Conservation (phyloP, 1,139 yeast species). For the Taiozyma sp. region DNA sequence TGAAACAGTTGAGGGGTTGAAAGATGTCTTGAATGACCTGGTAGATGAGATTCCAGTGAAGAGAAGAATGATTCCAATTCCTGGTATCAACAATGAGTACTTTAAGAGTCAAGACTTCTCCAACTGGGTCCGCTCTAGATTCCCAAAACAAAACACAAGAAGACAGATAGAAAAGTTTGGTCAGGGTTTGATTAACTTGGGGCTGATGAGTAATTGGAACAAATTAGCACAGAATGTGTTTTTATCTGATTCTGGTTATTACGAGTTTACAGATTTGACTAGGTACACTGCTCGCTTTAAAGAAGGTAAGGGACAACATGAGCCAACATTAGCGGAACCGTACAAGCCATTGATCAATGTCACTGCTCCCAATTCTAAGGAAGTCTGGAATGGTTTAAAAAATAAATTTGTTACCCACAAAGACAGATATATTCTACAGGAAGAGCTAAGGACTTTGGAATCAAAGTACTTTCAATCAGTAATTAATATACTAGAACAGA, state of each 20-base stretch:
- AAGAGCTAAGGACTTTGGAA: conserved; percentile 7
- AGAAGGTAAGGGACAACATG: not conserved
- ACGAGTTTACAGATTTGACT: conserved; percentile 24
- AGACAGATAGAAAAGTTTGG: conserved; percentile 21
- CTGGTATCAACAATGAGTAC: conserved; percentile 23
- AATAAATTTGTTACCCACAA: conserved; percentile 8
- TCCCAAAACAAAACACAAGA: conserved; percentile 15
- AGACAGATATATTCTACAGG: conserved; percentile 6
- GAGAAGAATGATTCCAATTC: conserved; percentile 23
- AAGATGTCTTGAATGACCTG: conserved; percentile 15
- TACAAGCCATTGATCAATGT: not conserved
- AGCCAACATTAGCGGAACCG: not conserved
- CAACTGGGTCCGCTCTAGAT: conserved; percentile 13
- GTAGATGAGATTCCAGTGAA: conserved; percentile 18
- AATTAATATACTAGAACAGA: conserved; percentile 2
- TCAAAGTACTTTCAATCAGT: conserved; percentile 7
- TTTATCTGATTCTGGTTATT: conserved; percentile 20
- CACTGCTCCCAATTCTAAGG: conserved; percentile 1
- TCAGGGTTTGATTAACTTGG: conserved; percentile 17
- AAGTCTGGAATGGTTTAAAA: conserved; percentile 16
- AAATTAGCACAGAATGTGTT: conserved; percentile 16
- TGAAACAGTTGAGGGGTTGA: conserved; percentile 14
- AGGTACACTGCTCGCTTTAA: conserved; percentile 18
- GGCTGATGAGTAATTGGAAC: conserved; percentile 20
- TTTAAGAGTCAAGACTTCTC: conserved; percentile 16